Base-by-base conservation (phyloP, 2,329 filamentous ascomycete species). In the Orbilia ellipsospora region DNA sequence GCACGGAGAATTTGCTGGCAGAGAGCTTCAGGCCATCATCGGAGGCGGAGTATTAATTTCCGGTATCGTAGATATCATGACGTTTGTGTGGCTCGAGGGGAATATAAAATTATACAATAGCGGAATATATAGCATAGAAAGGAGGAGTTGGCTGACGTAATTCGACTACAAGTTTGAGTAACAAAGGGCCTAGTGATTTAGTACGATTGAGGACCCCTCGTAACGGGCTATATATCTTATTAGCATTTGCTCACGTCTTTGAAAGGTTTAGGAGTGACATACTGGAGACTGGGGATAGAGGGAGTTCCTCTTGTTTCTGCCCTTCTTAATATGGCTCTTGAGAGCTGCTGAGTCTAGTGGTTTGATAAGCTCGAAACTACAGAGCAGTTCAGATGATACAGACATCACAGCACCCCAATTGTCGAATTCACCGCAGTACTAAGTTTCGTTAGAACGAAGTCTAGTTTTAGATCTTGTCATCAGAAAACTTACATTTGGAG, bases 401-500 rank as follows among this genome's bases (percentile, higher is more conserved):
- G 94, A 97, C 95, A 99, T 99, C 78, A 98, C 94, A 13, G 95
- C 95, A 18, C 95, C 95, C 93, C 95, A 98, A 78, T 99, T 99
- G 82, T 99, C 95, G 79, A 99, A 99, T 83, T 99, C 95, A 78
- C 95, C 95, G 80, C 95, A 99, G 81, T 99, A 98, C 92, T 96
- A 78, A 44, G 42, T 52, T 23, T 72, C 78, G 82, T 81, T 78
- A 80, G 65, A 13, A 26, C 28, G 10, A 40, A 23, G n/a, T n/a
- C 36, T 20, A 26, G 44, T 13, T 31, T 20, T 4, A 73, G n/a
- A 0, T 5, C 18, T 15, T 31, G 23, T 52, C 3, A 36, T 2
- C 13, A 55, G 15, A 10, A 31, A n/a, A 87, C 92, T 87, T 85
- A 96, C 93, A 81, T 99, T 99, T 26, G 95, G 95, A 59, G 95